Base-by-base conservation (phyloP, 2,329 filamentous ascomycete species). In the Huntiella omanensis region DNA sequence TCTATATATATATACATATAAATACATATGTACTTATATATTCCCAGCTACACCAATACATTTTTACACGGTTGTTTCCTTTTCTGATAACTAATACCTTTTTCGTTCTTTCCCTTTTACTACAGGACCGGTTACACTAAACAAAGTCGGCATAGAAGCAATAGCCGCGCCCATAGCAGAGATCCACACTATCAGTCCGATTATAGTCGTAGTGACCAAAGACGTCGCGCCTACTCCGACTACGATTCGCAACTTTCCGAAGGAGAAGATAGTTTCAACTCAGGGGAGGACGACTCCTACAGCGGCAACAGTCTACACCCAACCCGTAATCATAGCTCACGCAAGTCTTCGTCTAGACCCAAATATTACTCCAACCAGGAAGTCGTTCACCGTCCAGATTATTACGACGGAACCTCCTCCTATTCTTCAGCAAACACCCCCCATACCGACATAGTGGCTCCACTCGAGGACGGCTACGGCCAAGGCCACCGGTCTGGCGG, bases 391-490 rank as follows among this genome's bases (percentile, higher is more conserved):
- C 43, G 43, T 37, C 48, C 33, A 5, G 45, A 33, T 13, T 12
- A 40, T 11, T 50, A 50, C 48, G 48, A 42, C 15, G 45, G 35
- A 7, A 12, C 36, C 16, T 36, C 48, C 12, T 40, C 45, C 28
- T 51, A 50, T 37, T 36, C 43, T 33, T 46, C 43, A 12, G 40
- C 47, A 4, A 69, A 71, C 53, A 64, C 65, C 52, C 66, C 45
- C 19, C 35, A 69, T 52, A 65, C 73, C 47, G 72, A 74, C 64
- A 81, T 70, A 58, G 67, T 72, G 64, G 79, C 81, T 58, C 71
- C 71, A 33, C 67, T 67, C 15, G 75, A 83, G 17, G 75, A 82
- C n/a, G 78, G 70, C 57, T 60, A 64, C 51, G 59, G 55, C 54
- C 64, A 61, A 65, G 17, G 40, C 40, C 68, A 64, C 61, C 59